Conservation (phyloP, 225 moss, liverwort and hornwort genomes). For the Lunularia cruciata region DNA sequence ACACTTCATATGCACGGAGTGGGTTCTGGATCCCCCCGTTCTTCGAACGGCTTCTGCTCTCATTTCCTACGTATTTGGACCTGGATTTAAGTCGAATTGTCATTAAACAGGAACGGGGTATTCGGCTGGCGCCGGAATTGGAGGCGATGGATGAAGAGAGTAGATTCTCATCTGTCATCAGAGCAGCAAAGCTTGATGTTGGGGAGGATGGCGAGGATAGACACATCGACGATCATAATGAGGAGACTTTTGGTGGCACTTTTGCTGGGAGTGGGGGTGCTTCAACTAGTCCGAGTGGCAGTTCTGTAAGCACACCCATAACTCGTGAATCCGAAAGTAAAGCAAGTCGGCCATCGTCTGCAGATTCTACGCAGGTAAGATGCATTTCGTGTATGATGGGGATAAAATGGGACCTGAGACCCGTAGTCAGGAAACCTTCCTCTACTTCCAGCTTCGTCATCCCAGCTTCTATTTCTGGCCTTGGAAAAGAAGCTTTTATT, state of each 20-base stretch:
- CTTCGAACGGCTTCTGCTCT: no score
- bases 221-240: slow-evolving; percentile 70
- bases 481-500: neutral
- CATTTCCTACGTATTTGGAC: no score
- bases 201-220: slow-evolving; percentile 82
- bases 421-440: neutral
- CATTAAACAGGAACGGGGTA: slow-evolving; percentile 67
- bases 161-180: slow-evolving; percentile 77
- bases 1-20: no score
- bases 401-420: neutral
- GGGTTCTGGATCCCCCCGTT: no score
- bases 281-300: slow-evolving; percentile 43
- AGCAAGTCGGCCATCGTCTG: slow-evolving; percentile 52
- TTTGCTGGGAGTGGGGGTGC: slow-evolving; percentile 24
- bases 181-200: slow-evolving; percentile 50
- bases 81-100: no score
- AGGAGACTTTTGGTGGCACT: slow-evolving; percentile 73
- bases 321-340: slow-evolving; percentile 58
- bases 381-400: slow-evolving; percentile 8
- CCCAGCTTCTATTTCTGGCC: neutral
- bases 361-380: slow-evolving; percentile 73
- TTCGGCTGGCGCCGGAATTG: slow-evolving; percentile 62
- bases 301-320: slow-evolving; percentile 38
- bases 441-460: neutral
- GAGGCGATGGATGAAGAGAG: slow-evolving; percentile 86